Base-by-base conservation (phyloP, 2,329 filamentous ascomycete genomes). In the Xenoacremonium recifei region DNA sequence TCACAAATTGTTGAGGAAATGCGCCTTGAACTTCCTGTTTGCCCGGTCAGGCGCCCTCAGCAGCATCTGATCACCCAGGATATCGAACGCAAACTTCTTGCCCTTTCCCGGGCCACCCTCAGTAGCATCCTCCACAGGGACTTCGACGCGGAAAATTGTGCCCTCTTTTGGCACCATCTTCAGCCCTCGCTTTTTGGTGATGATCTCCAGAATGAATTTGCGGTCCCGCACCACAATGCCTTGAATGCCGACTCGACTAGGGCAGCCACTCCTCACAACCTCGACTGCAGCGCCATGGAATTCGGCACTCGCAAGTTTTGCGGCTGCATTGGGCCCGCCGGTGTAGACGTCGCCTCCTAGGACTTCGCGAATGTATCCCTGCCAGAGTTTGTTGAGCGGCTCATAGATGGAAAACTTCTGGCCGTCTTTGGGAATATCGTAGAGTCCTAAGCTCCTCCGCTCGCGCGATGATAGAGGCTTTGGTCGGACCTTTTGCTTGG, bases 221-320 rank as follows among this genome's bases (percentile, higher is more conserved):
- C 87, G 85, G 69, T 99, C 93, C 62, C 88, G 83, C 30, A 96
- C 82, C 46, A 97, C 87, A 54, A 97, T 92, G 13, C 93, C 93
- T 55, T 75, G 80, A 40, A 92, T 67, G 0, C 93, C 92, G 1
- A 99, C 91, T 13, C 92, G 76, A 40, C 87, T 83, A 13, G 85
- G 79, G 62, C 91, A 96, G 21, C 79, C 70, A 63, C 90, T 93
- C 54, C 91, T 71, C 41, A 92, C 86, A 17, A 97, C 89, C 67
- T 90, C 82, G 16, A 96, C 64, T 53, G 82, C 72, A 13, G 92
- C 91, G 2, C 93, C 93, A 63, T 97, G 91, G 57, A 90, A 92
- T 66, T 99, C 93, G 2, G 91, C 92, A 43, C 85, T 89, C 33
- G 80, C 83, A 23, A 99, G 70, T 64, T 93, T 87, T 4, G 86